phyloP scores from a whole-genome alignment of 176 grass and related monocot genomes.

The Oropetium thomaeum region DNA sequence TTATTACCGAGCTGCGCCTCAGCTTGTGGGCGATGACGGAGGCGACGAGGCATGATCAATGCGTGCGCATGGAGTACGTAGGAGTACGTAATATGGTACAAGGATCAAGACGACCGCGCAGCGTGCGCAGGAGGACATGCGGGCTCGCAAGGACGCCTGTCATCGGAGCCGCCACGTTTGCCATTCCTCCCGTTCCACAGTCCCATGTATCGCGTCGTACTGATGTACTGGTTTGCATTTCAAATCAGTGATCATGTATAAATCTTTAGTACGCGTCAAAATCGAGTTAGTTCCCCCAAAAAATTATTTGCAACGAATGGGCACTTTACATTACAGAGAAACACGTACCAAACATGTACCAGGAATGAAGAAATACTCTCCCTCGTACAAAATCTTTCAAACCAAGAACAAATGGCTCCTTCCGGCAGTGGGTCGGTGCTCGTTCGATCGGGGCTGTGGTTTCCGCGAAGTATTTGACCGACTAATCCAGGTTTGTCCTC shows the following conservation, averaged over 20 bases:
- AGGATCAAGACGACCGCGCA: not conserved
- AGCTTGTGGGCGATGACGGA: not conserved
- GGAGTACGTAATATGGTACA: conserved; percentile 19
- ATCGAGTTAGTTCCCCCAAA: not conserved
- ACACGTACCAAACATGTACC: not conserved
- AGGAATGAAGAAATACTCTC: not conserved
- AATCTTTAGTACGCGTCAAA: not conserved
- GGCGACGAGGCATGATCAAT: too few relatives aligned
- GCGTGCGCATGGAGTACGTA: not conserved
- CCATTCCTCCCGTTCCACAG: not conserved
- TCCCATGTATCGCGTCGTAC: not conserved
- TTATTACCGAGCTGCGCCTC: too few relatives aligned
- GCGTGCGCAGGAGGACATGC: not conserved
- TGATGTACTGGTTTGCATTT: too few relatives aligned
- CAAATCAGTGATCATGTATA: too few relatives aligned
- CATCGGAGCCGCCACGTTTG: conserved; percentile 9
- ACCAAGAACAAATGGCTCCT: not conserved
- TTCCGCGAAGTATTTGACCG: not conserved
- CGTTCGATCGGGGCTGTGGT: not conserved
- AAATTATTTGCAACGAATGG: not conserved
- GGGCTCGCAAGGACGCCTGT: conserved; percentile 24
- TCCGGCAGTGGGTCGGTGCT: not conserved
- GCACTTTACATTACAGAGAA: not conserved
- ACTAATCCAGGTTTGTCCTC: not conserved
- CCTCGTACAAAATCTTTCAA: not conserved